Conservation (phyloP, 2,329 filamentous ascomycete species). For the Fusarium robinianum region DNA sequence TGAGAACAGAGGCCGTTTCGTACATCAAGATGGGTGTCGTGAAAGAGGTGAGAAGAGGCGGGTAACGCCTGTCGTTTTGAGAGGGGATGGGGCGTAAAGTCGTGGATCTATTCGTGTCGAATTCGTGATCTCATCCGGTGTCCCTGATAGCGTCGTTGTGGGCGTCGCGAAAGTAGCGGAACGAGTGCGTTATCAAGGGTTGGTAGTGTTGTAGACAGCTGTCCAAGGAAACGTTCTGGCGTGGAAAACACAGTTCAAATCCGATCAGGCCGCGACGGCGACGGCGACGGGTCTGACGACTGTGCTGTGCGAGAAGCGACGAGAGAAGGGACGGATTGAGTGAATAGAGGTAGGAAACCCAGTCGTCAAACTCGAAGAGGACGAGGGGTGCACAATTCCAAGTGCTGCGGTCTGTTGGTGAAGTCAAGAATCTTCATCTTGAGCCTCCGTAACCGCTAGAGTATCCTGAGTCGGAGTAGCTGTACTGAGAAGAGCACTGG, state of each 20-base stretch:
- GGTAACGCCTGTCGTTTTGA: constrained; percentile 2
- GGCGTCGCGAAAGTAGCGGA: constrained; percentile 25
- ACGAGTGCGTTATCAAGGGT: too few relatives aligned
- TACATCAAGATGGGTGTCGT: constrained; percentile 11
- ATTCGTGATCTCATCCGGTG: constrained; percentile 35
- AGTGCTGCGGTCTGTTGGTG: constrained; percentile 50
- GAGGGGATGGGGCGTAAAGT: constrained; percentile 21
- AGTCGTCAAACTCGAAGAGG: constrained; percentile 50
- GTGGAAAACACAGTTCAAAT: too few relatives aligned
- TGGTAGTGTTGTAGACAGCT: too few relatives aligned
- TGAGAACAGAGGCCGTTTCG: constrained; percentile 14
- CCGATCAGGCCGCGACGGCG: too few relatives aligned
- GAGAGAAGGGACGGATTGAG: constrained; percentile 54
- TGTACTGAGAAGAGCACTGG: constrained; percentile 46
- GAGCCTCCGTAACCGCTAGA: constrained; percentile 53
- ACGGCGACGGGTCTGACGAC: constrained; percentile 47
- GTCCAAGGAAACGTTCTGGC: too few relatives aligned
- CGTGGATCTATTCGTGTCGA: constrained; percentile 28
- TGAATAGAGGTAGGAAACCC: constrained; percentile 56
- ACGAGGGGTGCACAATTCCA: constrained; percentile 48
- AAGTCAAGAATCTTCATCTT: constrained; percentile 60
- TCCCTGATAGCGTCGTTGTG: constrained; percentile 41
- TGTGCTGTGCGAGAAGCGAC: constrained; percentile 52
- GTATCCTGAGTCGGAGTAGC: constrained; percentile 61
- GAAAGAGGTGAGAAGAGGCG: neutral